Evolutionary conservation across 805 yeast genomes (phyloP).

Genomic region (Lipomyces starkeyi): DNA sequence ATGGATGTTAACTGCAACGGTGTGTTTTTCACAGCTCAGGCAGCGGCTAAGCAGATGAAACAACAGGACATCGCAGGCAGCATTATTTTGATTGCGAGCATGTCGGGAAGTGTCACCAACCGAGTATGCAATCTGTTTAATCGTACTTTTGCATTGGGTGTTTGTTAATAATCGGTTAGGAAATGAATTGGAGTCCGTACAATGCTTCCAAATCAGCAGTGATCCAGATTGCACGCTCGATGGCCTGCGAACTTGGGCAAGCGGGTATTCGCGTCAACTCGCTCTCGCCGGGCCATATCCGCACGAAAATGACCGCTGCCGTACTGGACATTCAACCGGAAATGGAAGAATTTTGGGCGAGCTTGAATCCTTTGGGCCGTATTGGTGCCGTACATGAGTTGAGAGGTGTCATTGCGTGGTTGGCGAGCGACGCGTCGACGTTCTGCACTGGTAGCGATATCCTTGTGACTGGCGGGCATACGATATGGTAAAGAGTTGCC

Average conservation of each 20-base stretch:
- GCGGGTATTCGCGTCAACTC: conserved; percentile 70
- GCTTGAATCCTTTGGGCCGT: conserved; percentile 63
- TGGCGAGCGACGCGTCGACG: conserved; percentile 71
- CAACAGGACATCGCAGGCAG: conserved; percentile 66
- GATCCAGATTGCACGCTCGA: conserved; percentile 64
- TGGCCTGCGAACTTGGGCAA: conserved; percentile 75
- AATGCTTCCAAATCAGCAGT: conserved; percentile 77
- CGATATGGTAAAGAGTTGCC: conserved; percentile 23
- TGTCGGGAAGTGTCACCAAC: conserved; percentile 77
- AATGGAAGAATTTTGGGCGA: conserved; percentile 51
- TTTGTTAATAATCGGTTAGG: conserved; percentile 7
- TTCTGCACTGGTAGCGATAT: conserved; percentile 71
- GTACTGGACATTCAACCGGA: conserved; percentile 52
- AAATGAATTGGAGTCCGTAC: conserved; percentile 52
- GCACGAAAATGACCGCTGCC: conserved; percentile 52
- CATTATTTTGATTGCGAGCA: conserved; percentile 75
- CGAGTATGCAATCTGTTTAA: conserved; percentile 61
- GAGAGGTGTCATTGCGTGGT: conserved; percentile 68
- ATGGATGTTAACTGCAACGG: conserved; percentile 74
- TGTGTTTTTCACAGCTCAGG: conserved; percentile 71
- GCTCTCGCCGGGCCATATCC: conserved; percentile 75
- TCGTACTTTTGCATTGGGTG: not conserved
- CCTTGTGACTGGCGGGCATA: conserved; percentile 69
- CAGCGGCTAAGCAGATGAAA: conserved; percentile 67
- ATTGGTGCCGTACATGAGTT: conserved; percentile 68